Evolutionary conservation across 257 asterid species (phyloP).

Genomic region (Marsdenia floribunda): DNA sequence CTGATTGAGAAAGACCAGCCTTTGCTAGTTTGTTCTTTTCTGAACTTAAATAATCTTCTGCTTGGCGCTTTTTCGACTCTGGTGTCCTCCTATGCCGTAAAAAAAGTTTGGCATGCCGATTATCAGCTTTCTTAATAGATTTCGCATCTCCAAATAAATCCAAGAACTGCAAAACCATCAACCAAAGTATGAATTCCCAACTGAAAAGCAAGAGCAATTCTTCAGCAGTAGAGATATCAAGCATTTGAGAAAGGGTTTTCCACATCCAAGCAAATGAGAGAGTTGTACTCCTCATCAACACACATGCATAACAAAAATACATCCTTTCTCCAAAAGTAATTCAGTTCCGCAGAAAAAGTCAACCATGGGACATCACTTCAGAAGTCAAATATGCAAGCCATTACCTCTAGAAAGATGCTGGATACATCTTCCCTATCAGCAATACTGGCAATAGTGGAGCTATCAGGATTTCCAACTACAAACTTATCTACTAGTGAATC

Average conservation of each 20-base stretch:
- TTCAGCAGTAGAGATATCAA: not conserved
- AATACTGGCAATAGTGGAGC: slow-evolving; percentile 50
- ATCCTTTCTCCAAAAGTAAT: not conserved
- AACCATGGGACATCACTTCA: not conserved
- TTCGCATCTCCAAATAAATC: slow-evolving; percentile 84
- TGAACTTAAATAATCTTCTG: slow-evolving; percentile 77
- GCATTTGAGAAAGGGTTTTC: not conserved
- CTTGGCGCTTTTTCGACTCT: slow-evolving; percentile 81
- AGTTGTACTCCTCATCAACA: not conserved
- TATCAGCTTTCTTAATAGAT: slow-evolving; percentile 67
- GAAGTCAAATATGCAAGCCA: not conserved
- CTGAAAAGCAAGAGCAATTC: not conserved
- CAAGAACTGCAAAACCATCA: slow-evolving; percentile 59
- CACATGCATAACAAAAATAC: not conserved
- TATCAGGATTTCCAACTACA: slow-evolving; percentile 49
- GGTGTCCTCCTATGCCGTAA: slow-evolving; percentile 67
- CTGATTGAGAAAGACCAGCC: slow-evolving; percentile 47
- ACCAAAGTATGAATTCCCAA: slow-evolving; percentile 1
- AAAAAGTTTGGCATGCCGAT: slow-evolving; percentile 82
- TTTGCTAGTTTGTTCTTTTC: slow-evolving; percentile 70
- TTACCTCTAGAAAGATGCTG: slow-evolving; percentile 91
- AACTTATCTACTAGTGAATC: slow-evolving; percentile 80
- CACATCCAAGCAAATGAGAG: not conserved
- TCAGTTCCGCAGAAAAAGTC: not conserved
- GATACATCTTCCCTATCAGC: slow-evolving; percentile 92